These are phyloP conservation scores for Suhomyces kunorum DNA, from an alignment of 1,139 yeast species.

Conservation along the genomic window DNA sequence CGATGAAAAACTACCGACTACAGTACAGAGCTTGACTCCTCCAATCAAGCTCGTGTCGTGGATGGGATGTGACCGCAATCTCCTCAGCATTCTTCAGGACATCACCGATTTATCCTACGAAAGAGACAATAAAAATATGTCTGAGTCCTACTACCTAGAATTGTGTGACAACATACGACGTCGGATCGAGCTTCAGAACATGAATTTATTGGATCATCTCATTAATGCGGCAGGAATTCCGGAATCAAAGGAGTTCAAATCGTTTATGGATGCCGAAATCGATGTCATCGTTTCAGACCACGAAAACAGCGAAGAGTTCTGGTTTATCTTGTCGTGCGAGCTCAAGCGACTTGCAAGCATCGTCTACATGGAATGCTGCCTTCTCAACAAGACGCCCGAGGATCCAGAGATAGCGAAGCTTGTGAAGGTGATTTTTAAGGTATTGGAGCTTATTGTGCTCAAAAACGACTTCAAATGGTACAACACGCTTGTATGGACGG, in stretches of 20 bases:
- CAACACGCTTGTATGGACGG: slow-evolving; percentile 28
- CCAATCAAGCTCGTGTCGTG: slow-evolving; percentile 18
- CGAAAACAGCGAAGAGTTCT: slow-evolving; percentile 24
- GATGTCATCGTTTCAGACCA: slow-evolving; percentile 14
- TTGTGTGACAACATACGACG: slow-evolving; percentile 10
- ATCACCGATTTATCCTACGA: slow-evolving; percentile 40
- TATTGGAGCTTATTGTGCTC: slow-evolving; percentile 28
- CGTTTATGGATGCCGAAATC: slow-evolving; percentile 14
- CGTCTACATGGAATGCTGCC: slow-evolving; percentile 31
- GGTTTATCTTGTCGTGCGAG: slow-evolving; percentile 31
- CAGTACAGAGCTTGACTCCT: neutral
- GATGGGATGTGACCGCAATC: slow-evolving; percentile 34
- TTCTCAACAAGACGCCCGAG: slow-evolving; percentile 21
- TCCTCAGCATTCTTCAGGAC: slow-evolving; percentile 32
- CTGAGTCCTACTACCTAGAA: slow-evolving; percentile 20
- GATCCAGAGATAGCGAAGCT: slow-evolving; percentile 18
- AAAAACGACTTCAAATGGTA: slow-evolving; percentile 31
- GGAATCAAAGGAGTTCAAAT: slow-evolving; percentile 7
- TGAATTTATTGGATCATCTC: slow-evolving; percentile 17
- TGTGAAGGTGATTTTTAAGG: slow-evolving; percentile 22
- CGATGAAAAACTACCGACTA: slow-evolving; percentile 10
- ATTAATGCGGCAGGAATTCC: slow-evolving; percentile 7
- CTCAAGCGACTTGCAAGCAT: slow-evolving; percentile 27
- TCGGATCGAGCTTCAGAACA: slow-evolving; percentile 14
- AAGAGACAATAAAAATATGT: slow-evolving; percentile 16